A percentile compares a stretch with the other conserved stretches of the same genome.
phyloP scores from a whole-genome alignment of 352 stramenopile species.

The Phytophthora colocasiae region DNA sequence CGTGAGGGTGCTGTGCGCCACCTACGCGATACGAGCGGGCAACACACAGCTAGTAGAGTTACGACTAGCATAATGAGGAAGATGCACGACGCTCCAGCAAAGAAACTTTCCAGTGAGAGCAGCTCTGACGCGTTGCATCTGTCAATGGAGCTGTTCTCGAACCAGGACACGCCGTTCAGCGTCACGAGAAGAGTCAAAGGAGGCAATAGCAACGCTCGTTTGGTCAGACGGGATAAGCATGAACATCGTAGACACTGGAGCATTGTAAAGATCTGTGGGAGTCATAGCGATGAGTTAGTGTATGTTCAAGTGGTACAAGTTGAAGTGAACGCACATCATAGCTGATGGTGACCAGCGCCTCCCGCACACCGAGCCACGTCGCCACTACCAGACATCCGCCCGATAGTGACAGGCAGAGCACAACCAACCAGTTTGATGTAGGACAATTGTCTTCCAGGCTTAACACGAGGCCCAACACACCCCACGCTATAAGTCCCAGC shows the following conservation, averaged over 20 bases:
- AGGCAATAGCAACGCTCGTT: constrained; percentile 41
- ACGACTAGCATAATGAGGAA: constrained; percentile 35
- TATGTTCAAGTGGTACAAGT: constrained; percentile 28
- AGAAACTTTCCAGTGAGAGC: constrained; percentile 27
- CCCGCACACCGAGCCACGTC: constrained; percentile 17
- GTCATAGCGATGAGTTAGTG: background rate
- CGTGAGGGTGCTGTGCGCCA: background rate
- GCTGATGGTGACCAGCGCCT: constrained; percentile 25
- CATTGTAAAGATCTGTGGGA: constrained; percentile 34
- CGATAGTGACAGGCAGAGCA: constrained; percentile 24
- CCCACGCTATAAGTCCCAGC: constrained; percentile 15
- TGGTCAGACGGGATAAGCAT: constrained; percentile 54
- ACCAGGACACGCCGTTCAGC: constrained; percentile 40
- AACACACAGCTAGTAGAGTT: constrained; percentile 15
- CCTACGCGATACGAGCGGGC: constrained; percentile 3
- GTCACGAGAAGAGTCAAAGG: constrained; percentile 32
- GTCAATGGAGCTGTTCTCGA: constrained; percentile 9
- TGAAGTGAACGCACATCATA: constrained; percentile 33
- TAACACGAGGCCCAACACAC: constrained; percentile 24
- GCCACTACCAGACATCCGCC: constrained; percentile 11
- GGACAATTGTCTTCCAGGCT: constrained; percentile 5
- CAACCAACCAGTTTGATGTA: constrained; percentile 21
- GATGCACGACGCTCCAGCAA: constrained; percentile 30
- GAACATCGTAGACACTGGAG: constrained; percentile 62
- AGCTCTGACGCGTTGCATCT: constrained; percentile 12